Conservation (phyloP, 805 yeast species). For the Helenozyma rhizophorensis region DNA sequence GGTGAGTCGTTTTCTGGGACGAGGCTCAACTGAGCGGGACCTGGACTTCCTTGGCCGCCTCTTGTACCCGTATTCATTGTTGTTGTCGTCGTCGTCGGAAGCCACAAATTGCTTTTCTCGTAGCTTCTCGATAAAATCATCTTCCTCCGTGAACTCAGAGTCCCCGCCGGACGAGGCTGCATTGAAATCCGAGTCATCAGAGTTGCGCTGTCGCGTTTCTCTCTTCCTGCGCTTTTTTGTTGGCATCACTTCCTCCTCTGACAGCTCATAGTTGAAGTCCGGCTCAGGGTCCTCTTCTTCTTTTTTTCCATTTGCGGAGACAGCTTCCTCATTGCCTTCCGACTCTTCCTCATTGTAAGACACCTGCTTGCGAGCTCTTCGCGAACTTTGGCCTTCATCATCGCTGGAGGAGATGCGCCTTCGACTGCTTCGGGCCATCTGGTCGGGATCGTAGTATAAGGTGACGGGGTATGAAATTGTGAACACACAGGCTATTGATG, state of each 20-base stretch:
- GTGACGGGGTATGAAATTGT: conserved; percentile 11
- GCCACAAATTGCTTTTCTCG: conserved; percentile 34
- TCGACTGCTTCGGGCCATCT: conserved; percentile 16
- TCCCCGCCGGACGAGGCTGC: conserved; percentile 10
- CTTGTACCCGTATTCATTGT: conserved; percentile 18
- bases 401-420: conserved; percentile 8
- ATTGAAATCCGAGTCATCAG: conserved; percentile 18
- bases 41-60: conserved; percentile 18
- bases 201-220: conserved; percentile 4
- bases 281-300: conserved; percentile 7
- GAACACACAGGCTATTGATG: too few species aligned
- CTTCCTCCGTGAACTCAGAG: conserved; percentile 16
- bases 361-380: conserved; percentile 11
- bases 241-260: conserved; percentile 10
- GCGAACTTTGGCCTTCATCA: conserved; percentile 6
- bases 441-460: conserved; percentile 10
- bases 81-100: conserved; percentile 33
- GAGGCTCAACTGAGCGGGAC: conserved; percentile 22
- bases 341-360: conserved; percentile 12
- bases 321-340: conserved; percentile 6
- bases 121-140: conserved; percentile 23
- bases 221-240: conserved; percentile 10
- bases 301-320: neutral
- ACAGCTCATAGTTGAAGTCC: conserved; percentile 8
- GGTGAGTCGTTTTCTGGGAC: conserved; percentile 14